phyloP scores from a whole-genome alignment of 73 alveolate genomes.

The Paramecium sonneborni region DNA sequence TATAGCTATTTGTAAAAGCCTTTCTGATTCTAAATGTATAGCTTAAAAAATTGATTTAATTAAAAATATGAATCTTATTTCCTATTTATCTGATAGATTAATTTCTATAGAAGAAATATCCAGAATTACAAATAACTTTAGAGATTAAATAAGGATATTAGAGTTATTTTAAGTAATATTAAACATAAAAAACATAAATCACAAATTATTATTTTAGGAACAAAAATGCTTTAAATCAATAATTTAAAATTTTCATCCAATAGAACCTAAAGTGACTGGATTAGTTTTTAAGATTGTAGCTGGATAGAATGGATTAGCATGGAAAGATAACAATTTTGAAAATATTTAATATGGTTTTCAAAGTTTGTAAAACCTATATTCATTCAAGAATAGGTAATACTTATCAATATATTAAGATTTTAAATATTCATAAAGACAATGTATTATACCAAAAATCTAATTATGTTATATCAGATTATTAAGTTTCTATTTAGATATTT shows the following conservation, averaged over 20 bases:
- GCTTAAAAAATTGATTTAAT: background rate
- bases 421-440: background rate
- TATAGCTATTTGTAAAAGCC: background rate
- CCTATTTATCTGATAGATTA: background rate
- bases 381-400: background rate
- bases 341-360: background rate
- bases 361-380: background rate
- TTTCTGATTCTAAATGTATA: background rate
- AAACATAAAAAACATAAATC: background rate
- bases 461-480: background rate
- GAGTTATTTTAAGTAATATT: background rate
- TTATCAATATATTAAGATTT: background rate
- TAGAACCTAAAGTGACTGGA: constrained; percentile 26
- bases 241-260: background rate
- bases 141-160: background rate
- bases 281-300: background rate
- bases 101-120: background rate
- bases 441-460: background rate
- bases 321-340: background rate
- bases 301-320: background rate
- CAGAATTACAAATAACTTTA: background rate
- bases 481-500: background rate
- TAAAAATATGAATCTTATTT: background rate
- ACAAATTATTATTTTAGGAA: background rate
- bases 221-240: background rate